Percentiles rank a stretch among this genome's conserved stretches.
Conservation (phyloP, 495 filamentous ascomycete genomes). For the Chaetomium tenue region DNA sequence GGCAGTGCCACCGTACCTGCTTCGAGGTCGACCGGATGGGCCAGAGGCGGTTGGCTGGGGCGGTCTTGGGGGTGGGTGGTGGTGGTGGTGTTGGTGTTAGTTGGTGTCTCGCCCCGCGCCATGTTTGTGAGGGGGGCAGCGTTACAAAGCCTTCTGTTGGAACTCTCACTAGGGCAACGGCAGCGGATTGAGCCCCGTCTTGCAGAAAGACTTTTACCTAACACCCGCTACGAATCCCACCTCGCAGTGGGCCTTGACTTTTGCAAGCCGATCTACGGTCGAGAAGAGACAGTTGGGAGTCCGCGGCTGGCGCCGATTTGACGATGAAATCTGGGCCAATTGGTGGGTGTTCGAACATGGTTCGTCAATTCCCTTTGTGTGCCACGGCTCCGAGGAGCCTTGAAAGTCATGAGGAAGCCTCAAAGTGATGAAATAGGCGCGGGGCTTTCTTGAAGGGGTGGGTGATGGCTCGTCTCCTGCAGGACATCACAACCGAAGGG, state of each 20-base stretch:
- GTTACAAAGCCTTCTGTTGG: background rate
- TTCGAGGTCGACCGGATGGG: conserved; percentile 15
- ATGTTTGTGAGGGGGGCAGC: background rate
- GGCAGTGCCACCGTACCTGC: conserved; percentile 26
- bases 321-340: conserved; percentile 6
- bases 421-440: conserved; percentile 14
- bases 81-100: background rate
- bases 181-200: too few relatives aligned
- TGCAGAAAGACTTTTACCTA: conserved; percentile 1
- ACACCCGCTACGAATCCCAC: conserved; percentile 1
- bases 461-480: conserved; percentile 25
- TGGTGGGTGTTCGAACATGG: conserved; percentile 9
- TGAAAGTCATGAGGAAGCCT: conserved; percentile 7
- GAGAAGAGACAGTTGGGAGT: background rate
- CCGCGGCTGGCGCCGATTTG: conserved; percentile 20
- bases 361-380: conserved; percentile 13
- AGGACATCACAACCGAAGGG: conserved; percentile 29
- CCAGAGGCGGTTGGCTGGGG: conserved; percentile 8
- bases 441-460: background rate
- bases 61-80: background rate
- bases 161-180: background rate
- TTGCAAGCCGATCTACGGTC: background rate
- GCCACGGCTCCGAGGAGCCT: conserved; percentile 6
- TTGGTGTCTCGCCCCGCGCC: background rate
- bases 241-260: conserved; percentile 8